phyloP scores from a whole-genome alignment of 139 green algal genomes.

The Choricystis sp. region DNA sequence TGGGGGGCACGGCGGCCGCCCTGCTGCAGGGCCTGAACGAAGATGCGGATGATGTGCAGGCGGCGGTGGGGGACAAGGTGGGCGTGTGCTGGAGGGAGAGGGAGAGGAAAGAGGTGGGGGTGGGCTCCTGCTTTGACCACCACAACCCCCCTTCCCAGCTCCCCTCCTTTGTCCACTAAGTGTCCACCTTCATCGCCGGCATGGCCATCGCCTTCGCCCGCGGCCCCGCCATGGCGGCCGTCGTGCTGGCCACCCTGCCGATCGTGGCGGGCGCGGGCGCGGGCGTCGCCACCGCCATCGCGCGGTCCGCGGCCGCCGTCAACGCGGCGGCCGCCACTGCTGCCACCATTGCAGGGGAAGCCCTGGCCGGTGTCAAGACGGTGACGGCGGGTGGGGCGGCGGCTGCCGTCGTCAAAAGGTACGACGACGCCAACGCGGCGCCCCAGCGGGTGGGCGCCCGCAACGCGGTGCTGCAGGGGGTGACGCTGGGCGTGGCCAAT shows the following conservation, averaged over 20 bases:
- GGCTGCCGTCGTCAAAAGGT: conserved; percentile 22
- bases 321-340: not conserved
- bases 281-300: conserved; percentile 22
- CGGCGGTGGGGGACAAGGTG: conserved; percentile 40
- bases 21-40: conserved; percentile 58
- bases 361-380: conserved; percentile 49
- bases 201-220: conserved; percentile 32
- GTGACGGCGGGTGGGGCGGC: conserved; percentile 52
- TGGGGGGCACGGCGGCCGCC: conserved; percentile 26
- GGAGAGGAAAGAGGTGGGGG: too few relatives aligned
- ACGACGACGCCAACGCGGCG: conserved; percentile 10
- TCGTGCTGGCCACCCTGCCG: conserved; percentile 48
- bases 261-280: conserved; percentile 36
- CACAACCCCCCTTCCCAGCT: conserved; percentile 10
- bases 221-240: conserved; percentile 63
- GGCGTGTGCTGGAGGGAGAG: too few relatives aligned
- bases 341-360: conserved; percentile 31
- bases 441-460: conserved; percentile 13
- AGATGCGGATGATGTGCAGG: conserved; percentile 40
- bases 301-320: not conserved
- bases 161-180: conserved; percentile 36
- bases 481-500: conserved; percentile 20
- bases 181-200: conserved; percentile 25
- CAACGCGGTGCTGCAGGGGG: conserved; percentile 18
- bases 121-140: too few relatives aligned